Evolutionary conservation across 306 rosid species (phyloP), one percentile per base, ranked within the genome.

Genomic region (Purshia tridentata): DNA sequence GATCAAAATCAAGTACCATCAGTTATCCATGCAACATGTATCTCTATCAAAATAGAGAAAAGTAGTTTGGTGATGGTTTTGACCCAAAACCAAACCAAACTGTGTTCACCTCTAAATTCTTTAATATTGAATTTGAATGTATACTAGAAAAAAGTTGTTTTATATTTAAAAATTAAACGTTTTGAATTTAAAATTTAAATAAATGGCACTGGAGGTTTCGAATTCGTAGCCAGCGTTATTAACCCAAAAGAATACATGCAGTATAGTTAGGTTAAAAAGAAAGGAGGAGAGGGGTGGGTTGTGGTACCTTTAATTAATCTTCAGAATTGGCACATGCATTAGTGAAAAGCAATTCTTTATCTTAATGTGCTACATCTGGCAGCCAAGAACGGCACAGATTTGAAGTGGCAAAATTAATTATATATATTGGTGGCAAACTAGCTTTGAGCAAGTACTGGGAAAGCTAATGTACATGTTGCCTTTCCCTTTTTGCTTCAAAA

Each of bases 381-480:
- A 66, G 55, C 55, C 12, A 65, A 47, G n/a, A 45, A 66, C 19
- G 13, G 11, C 23, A 67, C 12, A 18, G 2, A 29, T 6, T 41
- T 11, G 52, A 70, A 42, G 13, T 41, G 52, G 2, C 64, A 58
- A 54, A 13, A 10, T 1, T 4, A 41, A 70, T 55, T 41, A 54
- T 19, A 29, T 29, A 29, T 29, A 29, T n/a, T n/a, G 35, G 2
- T 54, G 64, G 74, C 6, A 54, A 12, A 52, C 46, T 54, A 41
- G 55, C 50, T 20, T 70, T 20, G 65, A 20, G 74, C 42, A 44
- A 29, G 35, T 29, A 52, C 61, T 41, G 52, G 51, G 20, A 69
- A 69, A 69, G 74, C 12, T 53, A 44, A 9, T 37, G 53, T 45
- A 7, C 37, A 9, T 50, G 29, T 68, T 69, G 61, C 50, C 58